Conservation (phyloP, 2,329 filamentous ascomycete species). For the Penicillium thymicola region DNA sequence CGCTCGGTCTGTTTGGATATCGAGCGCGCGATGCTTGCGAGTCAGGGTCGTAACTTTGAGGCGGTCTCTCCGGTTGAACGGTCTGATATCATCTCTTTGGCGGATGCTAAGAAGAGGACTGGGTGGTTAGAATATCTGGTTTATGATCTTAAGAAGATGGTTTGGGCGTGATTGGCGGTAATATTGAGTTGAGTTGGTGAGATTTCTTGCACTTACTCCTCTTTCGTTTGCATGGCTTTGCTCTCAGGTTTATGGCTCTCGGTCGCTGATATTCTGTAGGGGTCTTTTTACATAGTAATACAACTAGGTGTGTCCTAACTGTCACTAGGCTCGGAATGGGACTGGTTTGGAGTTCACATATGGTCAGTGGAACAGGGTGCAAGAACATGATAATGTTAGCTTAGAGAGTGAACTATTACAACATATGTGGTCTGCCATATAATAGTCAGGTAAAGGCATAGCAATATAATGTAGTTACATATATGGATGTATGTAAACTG, state of each 20-base stretch:
- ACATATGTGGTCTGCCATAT: background rate
- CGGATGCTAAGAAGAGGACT: constrained; percentile 82
- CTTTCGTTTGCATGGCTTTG: background rate
- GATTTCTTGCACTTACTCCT: background rate
- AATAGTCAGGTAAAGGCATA: too few species aligned
- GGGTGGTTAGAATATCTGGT: constrained; percentile 82
- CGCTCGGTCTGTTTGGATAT: constrained; percentile 73
- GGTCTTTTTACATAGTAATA: too few species aligned
- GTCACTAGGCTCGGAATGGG: background rate
- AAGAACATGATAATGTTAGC: background rate
- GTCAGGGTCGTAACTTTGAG: constrained; percentile 42
- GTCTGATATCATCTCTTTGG: constrained; percentile 74
- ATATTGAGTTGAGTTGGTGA: background rate
- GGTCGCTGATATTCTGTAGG: background rate
- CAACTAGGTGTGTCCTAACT: too few species aligned
- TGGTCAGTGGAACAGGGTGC: background rate
- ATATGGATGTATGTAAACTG: background rate
- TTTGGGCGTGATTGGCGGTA: constrained; percentile 59
- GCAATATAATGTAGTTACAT: too few species aligned
- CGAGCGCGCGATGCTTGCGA: constrained; percentile 60
- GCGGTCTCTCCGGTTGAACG: constrained; percentile 48
- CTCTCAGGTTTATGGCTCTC: background rate
- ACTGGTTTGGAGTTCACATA: background rate
- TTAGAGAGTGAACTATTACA: too few species aligned
- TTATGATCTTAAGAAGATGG: constrained; percentile 87